Conservation (phyloP, 192 early-diverging fungal genomes). For the Funneliformis geosporum region DNA sequence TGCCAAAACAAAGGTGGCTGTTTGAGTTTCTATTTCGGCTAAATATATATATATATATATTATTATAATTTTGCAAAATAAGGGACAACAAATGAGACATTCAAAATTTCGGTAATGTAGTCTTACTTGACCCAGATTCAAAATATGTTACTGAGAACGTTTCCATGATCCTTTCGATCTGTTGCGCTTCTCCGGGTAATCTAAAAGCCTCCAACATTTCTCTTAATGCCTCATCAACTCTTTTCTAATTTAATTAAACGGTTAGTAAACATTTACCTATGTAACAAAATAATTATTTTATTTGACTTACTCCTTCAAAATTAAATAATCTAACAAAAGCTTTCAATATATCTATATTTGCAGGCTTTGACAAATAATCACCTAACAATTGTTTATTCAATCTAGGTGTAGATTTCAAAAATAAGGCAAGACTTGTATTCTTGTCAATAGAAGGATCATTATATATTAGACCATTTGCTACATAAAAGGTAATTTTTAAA, state of each 20-base stretch:
- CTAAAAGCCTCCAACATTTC: slow-evolving; percentile 91
- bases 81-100: not conserved
- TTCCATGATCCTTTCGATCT: slow-evolving; percentile 95
- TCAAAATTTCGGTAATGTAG: not conserved
- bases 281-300: not conserved
- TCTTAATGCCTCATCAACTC: slow-evolving; percentile 94
- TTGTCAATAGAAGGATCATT: slow-evolving; percentile 47
- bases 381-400: slow-evolving; percentile 87
- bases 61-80: not conserved
- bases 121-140: slow-evolving; percentile 47
- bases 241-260: slow-evolving; percentile 58
- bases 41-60: slow-evolving; percentile 37
- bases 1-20: slow-evolving; percentile 85
- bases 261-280: not conserved
- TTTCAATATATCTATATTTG: slow-evolving; percentile 82
- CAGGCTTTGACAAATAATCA: slow-evolving; percentile 85
- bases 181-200: slow-evolving; percentile 96
- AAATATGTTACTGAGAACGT: slow-evolving; percentile 85
- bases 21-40: slow-evolving; percentile 71
- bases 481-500: slow-evolving; percentile 5
- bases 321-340: slow-evolving; percentile 84
- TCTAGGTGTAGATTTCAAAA: slow-evolving; percentile 79
- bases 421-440: slow-evolving; percentile 65
- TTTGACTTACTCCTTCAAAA: slow-evolving; percentile 71
- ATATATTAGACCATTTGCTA: slow-evolving; percentile 44